A percentile compares a stretch with the other conserved stretches of the same genome.
Evolutionary conservation across 139 green algal species (phyloP).

Genomic region (Picochlorum costavermella): DNA sequence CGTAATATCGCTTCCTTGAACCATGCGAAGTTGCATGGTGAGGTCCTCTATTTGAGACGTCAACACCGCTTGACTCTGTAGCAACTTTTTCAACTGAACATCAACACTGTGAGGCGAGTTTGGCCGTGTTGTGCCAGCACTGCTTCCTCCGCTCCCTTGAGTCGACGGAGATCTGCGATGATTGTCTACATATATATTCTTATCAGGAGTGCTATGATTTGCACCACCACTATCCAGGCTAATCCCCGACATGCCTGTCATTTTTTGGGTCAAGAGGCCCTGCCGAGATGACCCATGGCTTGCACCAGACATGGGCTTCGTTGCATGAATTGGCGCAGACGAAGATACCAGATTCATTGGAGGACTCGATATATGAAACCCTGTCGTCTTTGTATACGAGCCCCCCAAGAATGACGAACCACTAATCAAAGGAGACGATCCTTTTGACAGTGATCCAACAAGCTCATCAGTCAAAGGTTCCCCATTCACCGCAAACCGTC

Average conservation of each 20-base stretch:
- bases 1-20: background rate
- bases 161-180: background rate
- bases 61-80: slow-evolving; percentile 21
- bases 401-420: no score
- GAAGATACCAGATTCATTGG: background rate
- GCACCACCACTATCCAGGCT: slow-evolving; percentile 4
- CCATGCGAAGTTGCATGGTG: slow-evolving; percentile 20
- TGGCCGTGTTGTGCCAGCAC: slow-evolving; percentile 6
- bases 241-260: background rate
- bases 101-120: background rate
- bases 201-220: background rate
- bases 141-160: background rate
- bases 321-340: background rate
- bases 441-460: slow-evolving; percentile 19
- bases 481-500: slow-evolving; percentile 51
- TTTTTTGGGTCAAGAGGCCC: slow-evolving; percentile 1
- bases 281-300: background rate
- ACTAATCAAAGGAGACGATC: slow-evolving; percentile 10
- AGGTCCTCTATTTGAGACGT: slow-evolving; percentile 30
- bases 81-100: slow-evolving; percentile 3
- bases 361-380: slow-evolving; percentile 23
- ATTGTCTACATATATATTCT: background rate
- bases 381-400: slow-evolving; percentile 19
- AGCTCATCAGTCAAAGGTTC: slow-evolving; percentile 44
- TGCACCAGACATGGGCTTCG: no score